Evolutionary conservation across 129 eudicot genomes (phyloP), one percentile per base, ranked within the genome.

Genomic region (Mikania micrantha): DNA sequence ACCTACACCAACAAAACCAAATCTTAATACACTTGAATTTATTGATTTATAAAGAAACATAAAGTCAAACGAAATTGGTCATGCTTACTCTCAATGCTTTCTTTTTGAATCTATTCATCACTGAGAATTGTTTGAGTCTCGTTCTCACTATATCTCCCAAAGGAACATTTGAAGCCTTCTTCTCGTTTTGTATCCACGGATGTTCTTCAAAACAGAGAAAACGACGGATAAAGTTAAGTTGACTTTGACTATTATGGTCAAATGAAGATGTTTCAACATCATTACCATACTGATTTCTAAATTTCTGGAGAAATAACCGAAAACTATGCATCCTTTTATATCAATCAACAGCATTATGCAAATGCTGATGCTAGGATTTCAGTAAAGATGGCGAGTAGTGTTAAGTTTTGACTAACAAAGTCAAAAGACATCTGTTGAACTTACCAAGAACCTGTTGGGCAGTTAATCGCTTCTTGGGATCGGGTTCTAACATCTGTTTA

Each of bases 361-460:
- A 28, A 32, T 65, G 41, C 28, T 42, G 22, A 27, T 44, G 16
- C 40, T 42, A 42, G n/a, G 32, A 42, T 16, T 41, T 47, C 6
- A 50, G 35, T 32, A 9, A 12, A 45, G 4, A 20, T 22, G 6
- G 36, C 12, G 17, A 19, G 57, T 27, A 70, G 42, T 27, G 39
- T 22, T 4, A 35, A 39, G 16, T 22, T n/a, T 47, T 34, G 74
- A 44, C 49, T 66, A 22, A 1, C 0, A 42, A 42, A 38, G 61
- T 75, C 58, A 59, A 40, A 54, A 25, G 60, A 31, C 27, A 15
- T 3, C 31, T n/a, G 28, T 54, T 24, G 57, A 64, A 70, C 96
- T 83, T 76, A 88, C 98, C 98, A 69, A 93, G 92, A 52, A 93
- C 98, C 60, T 93, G 96, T 73, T 93, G 91, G 63, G 95, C 88